Evolutionary conservation across 805 yeast species (phyloP).

Genomic region (Cyberlindnera euphorbiiphila): DNA sequence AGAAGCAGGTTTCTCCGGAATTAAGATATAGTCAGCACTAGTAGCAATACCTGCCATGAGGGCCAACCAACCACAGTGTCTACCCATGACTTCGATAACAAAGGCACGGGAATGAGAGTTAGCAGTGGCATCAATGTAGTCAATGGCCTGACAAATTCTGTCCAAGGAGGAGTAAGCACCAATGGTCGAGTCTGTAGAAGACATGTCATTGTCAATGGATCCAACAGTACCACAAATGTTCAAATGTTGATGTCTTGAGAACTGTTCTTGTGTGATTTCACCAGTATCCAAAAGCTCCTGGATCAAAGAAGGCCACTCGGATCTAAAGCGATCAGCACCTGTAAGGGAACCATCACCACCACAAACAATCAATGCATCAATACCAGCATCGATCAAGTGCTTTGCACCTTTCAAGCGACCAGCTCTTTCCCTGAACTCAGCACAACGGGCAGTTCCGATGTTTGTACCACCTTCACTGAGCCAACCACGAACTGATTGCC

Average conservation of each 20-base stretch:
- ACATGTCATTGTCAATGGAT: slow-evolving; percentile 97
- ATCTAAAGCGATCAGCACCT: slow-evolving; percentile 92
- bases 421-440: slow-evolving; percentile 75
- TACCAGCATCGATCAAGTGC: slow-evolving; percentile 81
- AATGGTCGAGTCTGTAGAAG: slow-evolving; percentile 92
- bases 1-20: slow-evolving; percentile 90
- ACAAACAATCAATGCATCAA: slow-evolving; percentile 94
- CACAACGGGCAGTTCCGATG: slow-evolving; percentile 94
- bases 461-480: slow-evolving; percentile 90
- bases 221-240: slow-evolving; percentile 95
- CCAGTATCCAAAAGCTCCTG: slow-evolving; percentile 60
- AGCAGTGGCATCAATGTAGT: slow-evolving; percentile 97
- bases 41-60: slow-evolving; percentile 97
- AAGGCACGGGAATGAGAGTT: slow-evolving; percentile 96
- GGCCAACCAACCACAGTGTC: slow-evolving; percentile 99
- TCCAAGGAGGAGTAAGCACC: slow-evolving; percentile 95
- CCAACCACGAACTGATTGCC: slow-evolving; percentile 97
- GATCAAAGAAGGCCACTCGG: slow-evolving; percentile 90
- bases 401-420: slow-evolving; percentile 84
- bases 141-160: slow-evolving; percentile 89
- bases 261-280: slow-evolving; percentile 54
- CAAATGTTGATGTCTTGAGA: slow-evolving; percentile 60
- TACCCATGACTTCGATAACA: slow-evolving; percentile 97
- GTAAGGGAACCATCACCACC: slow-evolving; percentile 99
- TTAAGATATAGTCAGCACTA: slow-evolving; percentile 89